A percentile compares a stretch with the other conserved stretches of the same genome.
These are phyloP conservation scores for Chrysanthemum makinoi DNA, from an alignment of 129 eudicot species.

Conservation along the genomic window DNA sequence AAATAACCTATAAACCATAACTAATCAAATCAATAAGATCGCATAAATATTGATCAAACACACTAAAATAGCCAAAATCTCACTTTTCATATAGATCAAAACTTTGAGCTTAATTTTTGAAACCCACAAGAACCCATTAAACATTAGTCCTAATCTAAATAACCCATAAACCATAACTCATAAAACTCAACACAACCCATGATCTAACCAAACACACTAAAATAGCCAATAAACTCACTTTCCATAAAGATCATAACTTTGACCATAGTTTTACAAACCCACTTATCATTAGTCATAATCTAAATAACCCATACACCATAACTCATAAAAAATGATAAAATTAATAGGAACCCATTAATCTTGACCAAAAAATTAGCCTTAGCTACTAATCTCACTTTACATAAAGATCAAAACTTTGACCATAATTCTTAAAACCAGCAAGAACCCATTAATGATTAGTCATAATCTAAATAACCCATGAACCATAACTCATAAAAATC, in stretches of 20 bases:
- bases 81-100: too few species aligned
- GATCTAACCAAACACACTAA: too few species aligned
- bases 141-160: not conserved
- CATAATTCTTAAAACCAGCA: constrained; percentile 9
- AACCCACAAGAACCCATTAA: not conserved
- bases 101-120: constrained; percentile 16
- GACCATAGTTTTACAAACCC: constrained; percentile 7
- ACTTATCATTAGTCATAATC: not conserved
- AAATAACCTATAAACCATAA: not conserved
- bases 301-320: not conserved
- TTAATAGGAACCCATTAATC: constrained; percentile 4
- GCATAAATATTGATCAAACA: constrained; percentile 5
- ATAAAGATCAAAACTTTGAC: constrained; percentile 17
- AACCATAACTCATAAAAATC: not conserved
- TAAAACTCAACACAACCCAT: too few species aligned
- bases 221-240: too few species aligned
- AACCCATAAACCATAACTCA: not conserved
- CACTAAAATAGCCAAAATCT: not conserved
- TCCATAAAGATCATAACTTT: constrained; percentile 16
- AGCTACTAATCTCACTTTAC: too few species aligned
- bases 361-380: constrained; percentile 2
- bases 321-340: not conserved
- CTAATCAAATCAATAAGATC: not conserved
- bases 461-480: not conserved
- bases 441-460: not conserved